Percentiles rank a stretch among this genome's conserved stretches.
Conservation (phyloP, 2,329 filamentous ascomycete genomes). For the Myriosclerotinia scirpicola region DNA sequence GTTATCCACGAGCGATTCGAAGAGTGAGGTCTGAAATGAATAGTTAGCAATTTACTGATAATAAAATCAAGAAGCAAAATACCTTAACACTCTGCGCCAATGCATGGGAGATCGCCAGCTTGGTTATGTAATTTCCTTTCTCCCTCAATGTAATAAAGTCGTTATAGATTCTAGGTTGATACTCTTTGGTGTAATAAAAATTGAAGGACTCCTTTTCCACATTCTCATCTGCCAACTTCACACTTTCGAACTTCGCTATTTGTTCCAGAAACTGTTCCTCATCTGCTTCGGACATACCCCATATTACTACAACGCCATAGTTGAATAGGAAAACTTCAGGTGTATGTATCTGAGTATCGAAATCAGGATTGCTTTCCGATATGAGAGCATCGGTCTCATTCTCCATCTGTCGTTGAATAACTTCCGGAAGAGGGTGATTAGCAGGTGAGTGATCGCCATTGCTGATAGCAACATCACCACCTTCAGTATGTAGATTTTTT, state of each 20-base stretch:
- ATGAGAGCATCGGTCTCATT: slow-evolving; percentile 40
- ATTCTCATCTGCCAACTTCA: slow-evolving; percentile 84
- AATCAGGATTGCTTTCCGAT: slow-evolving; percentile 56
- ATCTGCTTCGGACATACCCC: slow-evolving; percentile 92
- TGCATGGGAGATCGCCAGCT: slow-evolving; percentile 93
- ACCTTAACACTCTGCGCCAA: slow-evolving; percentile 94
- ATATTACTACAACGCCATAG: slow-evolving; percentile 96
- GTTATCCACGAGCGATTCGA: slow-evolving; percentile 91
- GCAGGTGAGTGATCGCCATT: slow-evolving; percentile 38
- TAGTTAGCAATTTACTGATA: slow-evolving; percentile 18
- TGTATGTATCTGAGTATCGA: slow-evolving; percentile 85
- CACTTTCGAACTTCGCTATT: slow-evolving; percentile 88
- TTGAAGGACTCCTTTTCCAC: slow-evolving; percentile 98
- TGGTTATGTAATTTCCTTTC: slow-evolving; percentile 97
- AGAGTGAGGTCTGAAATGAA: slow-evolving; percentile 72
- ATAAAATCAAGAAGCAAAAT: slow-evolving; percentile 28
- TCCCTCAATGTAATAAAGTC: slow-evolving; percentile 96
- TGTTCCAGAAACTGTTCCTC: slow-evolving; percentile 92
- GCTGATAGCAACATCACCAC: slow-evolving; percentile 39
- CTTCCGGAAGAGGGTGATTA: slow-evolving; percentile 31
- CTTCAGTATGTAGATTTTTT: slow-evolving; percentile 56
- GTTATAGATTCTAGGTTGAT: slow-evolving; percentile 98
- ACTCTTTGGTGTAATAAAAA: slow-evolving; percentile 98
- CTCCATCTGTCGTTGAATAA: slow-evolving; percentile 41
- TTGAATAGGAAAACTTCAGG: slow-evolving; percentile 96